A percentile compares a stretch with the other conserved stretches of the same genome.
Conservation (phyloP, 2,329 filamentous ascomycete genomes). For the Passalora sequoiae region DNA sequence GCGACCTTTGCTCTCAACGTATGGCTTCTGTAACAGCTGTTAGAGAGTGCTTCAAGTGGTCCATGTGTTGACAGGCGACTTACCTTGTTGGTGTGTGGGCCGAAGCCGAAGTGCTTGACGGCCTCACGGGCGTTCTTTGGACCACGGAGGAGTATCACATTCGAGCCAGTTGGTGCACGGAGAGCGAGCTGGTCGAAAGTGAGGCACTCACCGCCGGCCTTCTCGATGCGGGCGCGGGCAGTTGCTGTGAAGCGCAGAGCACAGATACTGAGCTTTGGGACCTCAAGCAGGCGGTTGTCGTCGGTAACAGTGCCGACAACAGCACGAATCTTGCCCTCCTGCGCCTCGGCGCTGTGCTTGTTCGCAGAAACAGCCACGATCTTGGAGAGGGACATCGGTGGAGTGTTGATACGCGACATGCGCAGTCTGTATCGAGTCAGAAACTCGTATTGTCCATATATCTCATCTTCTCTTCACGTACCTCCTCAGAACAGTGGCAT, state of each 20-base stretch:
- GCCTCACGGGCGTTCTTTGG: conserved; percentile 98
- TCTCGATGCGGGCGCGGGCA: conserved; percentile 85
- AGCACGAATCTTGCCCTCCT: conserved; percentile 79
- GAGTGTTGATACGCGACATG: conserved; percentile 96
- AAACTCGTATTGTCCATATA: conserved; percentile 3
- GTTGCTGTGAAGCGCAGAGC: conserved; percentile 96
- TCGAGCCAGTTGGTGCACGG: conserved; percentile 88
- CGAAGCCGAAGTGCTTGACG: conserved; percentile 98
- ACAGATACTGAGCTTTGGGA: conserved; percentile 90
- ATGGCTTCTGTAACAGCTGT: conserved; percentile 67
- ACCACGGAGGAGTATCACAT: conserved; percentile 94
- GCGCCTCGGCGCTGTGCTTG: conserved; percentile 47
- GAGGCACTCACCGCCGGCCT: conserved; percentile 89
- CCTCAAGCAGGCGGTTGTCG: conserved; percentile 85
- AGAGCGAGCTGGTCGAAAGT: conserved; percentile 97
- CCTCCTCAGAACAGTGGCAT: conserved; percentile 87
- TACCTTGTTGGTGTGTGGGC: conserved; percentile 96
- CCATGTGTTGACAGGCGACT: conserved; percentile 27
- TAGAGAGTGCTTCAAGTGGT: conserved; percentile 5
- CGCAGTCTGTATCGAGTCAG: conserved; percentile 62
- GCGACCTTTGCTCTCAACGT: conserved; percentile 96
- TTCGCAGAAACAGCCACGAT: conserved; percentile 62
- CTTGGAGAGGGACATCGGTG: conserved; percentile 79
- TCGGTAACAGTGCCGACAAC: conserved; percentile 94
- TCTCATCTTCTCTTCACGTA: conserved; percentile 17